These are phyloP conservation scores for Onygenales sp. DNA, from an alignment of 2,329 filamentous ascomycete species.

Conservation along the genomic window DNA sequence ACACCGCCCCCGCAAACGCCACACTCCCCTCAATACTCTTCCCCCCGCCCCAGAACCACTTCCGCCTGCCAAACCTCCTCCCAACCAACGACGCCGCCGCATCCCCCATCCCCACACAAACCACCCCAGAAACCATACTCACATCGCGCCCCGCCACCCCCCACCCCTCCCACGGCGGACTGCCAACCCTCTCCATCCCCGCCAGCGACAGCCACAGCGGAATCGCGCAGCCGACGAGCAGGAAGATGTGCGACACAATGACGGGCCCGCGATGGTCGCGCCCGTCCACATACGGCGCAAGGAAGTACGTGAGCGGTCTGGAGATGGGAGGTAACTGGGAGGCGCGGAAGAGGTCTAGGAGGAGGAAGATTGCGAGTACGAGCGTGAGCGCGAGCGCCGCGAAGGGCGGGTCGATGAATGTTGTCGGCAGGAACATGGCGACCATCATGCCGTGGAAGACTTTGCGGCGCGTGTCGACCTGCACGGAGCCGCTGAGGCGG, in stretches of 20 bases:
- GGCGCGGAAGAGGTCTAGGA: slow-evolving; percentile 81
- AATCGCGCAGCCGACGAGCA: slow-evolving; percentile 89
- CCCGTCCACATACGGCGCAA: slow-evolving; percentile 90
- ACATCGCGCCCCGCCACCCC: slow-evolving; percentile 63
- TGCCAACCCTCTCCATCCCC: slow-evolving; percentile 50
- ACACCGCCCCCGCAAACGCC: slow-evolving; percentile 76
- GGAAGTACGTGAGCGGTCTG: slow-evolving; percentile 72
- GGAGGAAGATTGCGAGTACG: slow-evolving; percentile 71
- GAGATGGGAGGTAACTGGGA: slow-evolving; percentile 86
- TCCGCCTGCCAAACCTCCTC: slow-evolving; percentile 70
- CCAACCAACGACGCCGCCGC: slow-evolving; percentile 87
- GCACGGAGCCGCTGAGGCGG: slow-evolving; percentile 62
- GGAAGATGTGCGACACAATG: slow-evolving; percentile 90
- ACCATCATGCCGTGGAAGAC: slow-evolving; percentile 99
- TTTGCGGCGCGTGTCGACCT: slow-evolving; percentile 92
- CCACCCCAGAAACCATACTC: slow-evolving; percentile 82
- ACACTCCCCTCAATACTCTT: slow-evolving; percentile 83
- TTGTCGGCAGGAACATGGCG: slow-evolving; percentile 80
- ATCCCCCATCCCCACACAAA: slow-evolving; percentile 93
- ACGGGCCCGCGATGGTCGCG: slow-evolving; percentile 87
- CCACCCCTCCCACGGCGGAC: slow-evolving; percentile 59
- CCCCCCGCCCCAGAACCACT: slow-evolving; percentile 95
- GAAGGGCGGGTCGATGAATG: slow-evolving; percentile 78
- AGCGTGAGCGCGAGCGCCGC: slow-evolving; percentile 69
- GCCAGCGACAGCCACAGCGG: slow-evolving; percentile 85